Percentiles rank a stretch among this genome's conserved stretches.
phyloP scores from a whole-genome alignment of 768 basidiomycete species.

The Arthromyces matolae region DNA sequence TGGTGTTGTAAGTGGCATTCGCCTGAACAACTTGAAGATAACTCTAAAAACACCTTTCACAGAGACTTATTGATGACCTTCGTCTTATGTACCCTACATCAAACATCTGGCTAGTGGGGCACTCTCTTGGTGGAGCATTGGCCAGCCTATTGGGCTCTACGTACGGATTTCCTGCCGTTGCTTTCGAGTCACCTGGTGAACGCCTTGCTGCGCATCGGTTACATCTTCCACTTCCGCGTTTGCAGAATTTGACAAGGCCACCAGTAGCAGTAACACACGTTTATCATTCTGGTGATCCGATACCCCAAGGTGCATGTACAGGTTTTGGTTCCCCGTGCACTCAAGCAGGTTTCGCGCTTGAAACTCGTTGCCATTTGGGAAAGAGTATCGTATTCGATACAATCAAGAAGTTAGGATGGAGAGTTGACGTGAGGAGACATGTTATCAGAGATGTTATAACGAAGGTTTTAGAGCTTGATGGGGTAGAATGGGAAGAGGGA shows the following conservation, averaged over 20 bases:
- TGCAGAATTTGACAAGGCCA: constrained; percentile 13
- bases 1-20: constrained; percentile 79
- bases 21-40: too few species aligned
- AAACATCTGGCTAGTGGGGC: constrained; percentile 87
- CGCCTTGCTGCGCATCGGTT: constrained; percentile 71
- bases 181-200: constrained; percentile 86
- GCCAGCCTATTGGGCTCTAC: constrained; percentile 87
- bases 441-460: constrained; percentile 67
- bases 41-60: neutral
- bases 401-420: constrained; percentile 77
- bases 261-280: constrained; percentile 65
- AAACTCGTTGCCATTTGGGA: constrained; percentile 86
- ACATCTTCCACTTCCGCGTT: constrained; percentile 77
- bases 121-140: constrained; percentile 87
- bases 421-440: constrained; percentile 76
- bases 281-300: constrained; percentile 91
- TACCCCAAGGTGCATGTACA: constrained; percentile 80
- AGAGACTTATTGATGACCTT: constrained; percentile 89
- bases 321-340: constrained; percentile 75
- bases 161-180: constrained; percentile 86
- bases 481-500: constrained; percentile 48
- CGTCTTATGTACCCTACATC: constrained; percentile 77
- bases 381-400: constrained; percentile 88
- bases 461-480: constrained; percentile 47
- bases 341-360: constrained; percentile 83